Evolutionary conservation across 805 yeast species (phyloP).

Genomic region (Candida boidinii): DNA sequence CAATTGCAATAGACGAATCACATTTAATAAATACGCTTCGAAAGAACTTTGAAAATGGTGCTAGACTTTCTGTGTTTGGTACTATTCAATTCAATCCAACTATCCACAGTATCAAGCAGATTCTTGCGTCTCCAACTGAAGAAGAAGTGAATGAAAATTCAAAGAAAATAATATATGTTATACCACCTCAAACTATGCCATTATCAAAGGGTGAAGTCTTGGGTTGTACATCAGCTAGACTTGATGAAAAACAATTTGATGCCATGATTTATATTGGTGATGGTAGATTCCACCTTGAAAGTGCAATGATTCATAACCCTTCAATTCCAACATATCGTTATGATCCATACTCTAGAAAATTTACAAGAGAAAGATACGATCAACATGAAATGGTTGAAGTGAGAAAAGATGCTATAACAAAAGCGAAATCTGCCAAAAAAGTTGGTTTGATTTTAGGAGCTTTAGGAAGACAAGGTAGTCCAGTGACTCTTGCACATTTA

Average conservation of each 20-base stretch:
- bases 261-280: slow-evolving; percentile 93
- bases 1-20: slow-evolving; percentile 77
- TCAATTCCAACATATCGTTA: slow-evolving; percentile 85
- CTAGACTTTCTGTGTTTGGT: slow-evolving; percentile 78
- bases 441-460: slow-evolving; percentile 89
- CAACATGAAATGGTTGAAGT: slow-evolving; percentile 74
- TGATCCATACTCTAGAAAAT: slow-evolving; percentile 90
- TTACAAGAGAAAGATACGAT: slow-evolving; percentile 83
- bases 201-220: slow-evolving; percentile 91
- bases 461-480: slow-evolving; percentile 90
- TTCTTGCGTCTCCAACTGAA: slow-evolving; percentile 32
- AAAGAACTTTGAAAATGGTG: slow-evolving; percentile 56
- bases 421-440: slow-evolving; percentile 51
- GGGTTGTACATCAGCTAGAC: slow-evolving; percentile 88
- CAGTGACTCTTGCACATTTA: slow-evolving; percentile 61
- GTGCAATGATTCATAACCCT: slow-evolving; percentile 97
- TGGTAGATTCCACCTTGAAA: slow-evolving; percentile 91
- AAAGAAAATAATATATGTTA: slow-evolving; percentile 42
- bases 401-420: slow-evolving; percentile 62
- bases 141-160: slow-evolving; percentile 7
- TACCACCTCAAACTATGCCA: slow-evolving; percentile 89
- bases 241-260: slow-evolving; percentile 53
- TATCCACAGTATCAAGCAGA: slow-evolving; percentile 66
- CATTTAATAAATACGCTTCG: slow-evolving; percentile 74
- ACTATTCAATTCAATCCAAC: slow-evolving; percentile 97